Percentiles rank a stretch among this genome's conserved stretches.
Evolutionary conservation across 2,329 filamentous ascomycete species (phyloP).

Genomic region (Epichloe bromicola): DNA sequence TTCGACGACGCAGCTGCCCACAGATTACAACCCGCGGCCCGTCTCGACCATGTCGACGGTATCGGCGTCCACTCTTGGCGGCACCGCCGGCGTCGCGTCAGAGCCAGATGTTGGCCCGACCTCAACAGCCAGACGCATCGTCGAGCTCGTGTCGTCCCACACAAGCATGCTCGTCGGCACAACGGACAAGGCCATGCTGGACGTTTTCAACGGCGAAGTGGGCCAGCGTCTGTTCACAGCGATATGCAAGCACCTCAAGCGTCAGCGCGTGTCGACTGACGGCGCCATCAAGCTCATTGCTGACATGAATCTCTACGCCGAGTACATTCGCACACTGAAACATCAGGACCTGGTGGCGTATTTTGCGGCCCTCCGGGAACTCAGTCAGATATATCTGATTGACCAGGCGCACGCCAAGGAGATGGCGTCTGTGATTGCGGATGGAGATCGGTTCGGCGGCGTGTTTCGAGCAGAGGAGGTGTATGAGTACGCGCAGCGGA

Average conservation of each 20-base stretch:
- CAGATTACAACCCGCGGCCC: conserved; percentile 72
- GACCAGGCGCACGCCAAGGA: conserved; percentile 77
- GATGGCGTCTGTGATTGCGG: conserved; percentile 88
- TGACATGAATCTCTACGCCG: conserved; percentile 89
- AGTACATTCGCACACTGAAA: conserved; percentile 67
- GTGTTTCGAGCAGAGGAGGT: conserved; percentile 94
- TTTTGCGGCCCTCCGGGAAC: conserved; percentile 80
- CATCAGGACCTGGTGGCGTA: conserved; percentile 80
- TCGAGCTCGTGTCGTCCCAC: conserved; percentile 76
- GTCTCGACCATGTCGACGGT: conserved; percentile 11
- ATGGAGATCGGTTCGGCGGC: conserved; percentile 77
- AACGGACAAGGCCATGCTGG: conserved; percentile 94
- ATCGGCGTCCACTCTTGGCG: conserved; percentile 8
- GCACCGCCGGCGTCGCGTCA: conserved; percentile 19
- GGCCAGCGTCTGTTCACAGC: conserved; percentile 83
- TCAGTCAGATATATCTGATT: conserved; percentile 92
- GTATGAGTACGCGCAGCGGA: conserved; percentile 87
- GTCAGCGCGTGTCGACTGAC: conserved; percentile 79
- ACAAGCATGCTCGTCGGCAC: conserved; percentile 88
- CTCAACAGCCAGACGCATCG: conserved; percentile 63
- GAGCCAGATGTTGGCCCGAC: conserved; percentile 52
- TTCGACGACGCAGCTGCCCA: conserved; percentile 71
- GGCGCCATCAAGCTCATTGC: conserved; percentile 88
- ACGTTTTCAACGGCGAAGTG: conserved; percentile 97
- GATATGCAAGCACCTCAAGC: conserved; percentile 94